These are phyloP conservation scores for Heliosperma pusillum DNA, from an alignment of 148 eudicot genomes.

Conservation along the genomic window DNA sequence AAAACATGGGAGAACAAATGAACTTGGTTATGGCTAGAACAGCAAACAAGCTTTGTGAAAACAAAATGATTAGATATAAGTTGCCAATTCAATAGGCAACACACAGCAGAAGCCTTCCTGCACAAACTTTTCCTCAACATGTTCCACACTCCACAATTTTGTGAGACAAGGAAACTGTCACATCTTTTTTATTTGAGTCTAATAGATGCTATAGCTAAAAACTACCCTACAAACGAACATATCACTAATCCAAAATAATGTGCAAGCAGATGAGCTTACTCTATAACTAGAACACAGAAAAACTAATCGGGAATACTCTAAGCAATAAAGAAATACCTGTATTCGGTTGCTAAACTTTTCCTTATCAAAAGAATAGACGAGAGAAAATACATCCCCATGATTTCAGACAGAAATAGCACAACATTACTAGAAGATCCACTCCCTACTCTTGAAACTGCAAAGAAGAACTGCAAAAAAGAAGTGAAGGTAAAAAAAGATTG, in stretches of 20 bases:
- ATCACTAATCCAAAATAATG: background rate
- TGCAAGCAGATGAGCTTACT: background rate
- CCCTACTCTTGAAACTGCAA: constrained; percentile 98
- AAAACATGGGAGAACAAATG: background rate
- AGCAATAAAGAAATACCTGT: constrained; percentile 48
- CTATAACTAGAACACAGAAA: constrained; percentile 5
- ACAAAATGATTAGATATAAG: background rate
- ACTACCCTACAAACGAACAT: background rate
- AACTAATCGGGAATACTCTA: background rate
- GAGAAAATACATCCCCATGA: constrained; percentile 98
- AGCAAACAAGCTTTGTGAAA: background rate
- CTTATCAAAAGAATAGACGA: constrained; percentile 94
- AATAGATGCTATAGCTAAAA: background rate
- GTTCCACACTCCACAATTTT: background rate
- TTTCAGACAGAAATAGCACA: constrained; percentile 93
- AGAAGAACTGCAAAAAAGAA: constrained; percentile 74
- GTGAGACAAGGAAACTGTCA: background rate
- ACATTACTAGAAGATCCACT: constrained; percentile 99
- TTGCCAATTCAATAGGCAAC: background rate
- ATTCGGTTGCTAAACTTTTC: constrained; percentile 94
- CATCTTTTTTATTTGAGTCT: background rate
- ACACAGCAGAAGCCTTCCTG: background rate
- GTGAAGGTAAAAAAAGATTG: background rate
- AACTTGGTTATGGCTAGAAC: background rate
- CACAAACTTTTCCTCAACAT: background rate